These are phyloP conservation scores for Diaporthe amygdali DNA, from an alignment of 2,329 filamentous ascomycete species.

Conservation along the genomic window DNA sequence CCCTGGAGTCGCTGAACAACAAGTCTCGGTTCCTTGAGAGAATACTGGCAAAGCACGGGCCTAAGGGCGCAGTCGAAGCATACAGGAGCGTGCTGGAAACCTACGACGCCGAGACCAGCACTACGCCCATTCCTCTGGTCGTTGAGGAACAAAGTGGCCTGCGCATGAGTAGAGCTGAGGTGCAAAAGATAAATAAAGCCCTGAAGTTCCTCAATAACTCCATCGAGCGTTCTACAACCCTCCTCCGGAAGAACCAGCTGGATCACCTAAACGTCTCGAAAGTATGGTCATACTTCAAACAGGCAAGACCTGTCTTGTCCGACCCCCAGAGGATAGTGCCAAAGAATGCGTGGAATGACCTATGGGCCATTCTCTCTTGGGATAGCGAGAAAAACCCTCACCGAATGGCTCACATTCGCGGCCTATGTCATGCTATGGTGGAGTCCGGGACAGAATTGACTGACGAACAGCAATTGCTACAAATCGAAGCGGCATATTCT, in stretches of 20 bases:
- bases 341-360: conserved; percentile 62
- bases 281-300: conserved; percentile 56
- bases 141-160: background rate
- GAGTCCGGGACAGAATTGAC: conserved; percentile 60
- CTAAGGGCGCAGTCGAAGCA: conserved; percentile 21
- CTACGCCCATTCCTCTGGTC: conserved; percentile 5
- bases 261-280: conserved; percentile 34
- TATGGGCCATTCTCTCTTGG: conserved; percentile 69
- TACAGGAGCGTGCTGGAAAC: conserved; percentile 16
- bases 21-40: conserved; percentile 13
- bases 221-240: conserved; percentile 37
- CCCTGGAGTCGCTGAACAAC: conserved; percentile 7
- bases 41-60: conserved; percentile 21
- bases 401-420: conserved; percentile 65
- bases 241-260: conserved; percentile 40
- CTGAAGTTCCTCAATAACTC: conserved; percentile 32
- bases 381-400: conserved; percentile 56
- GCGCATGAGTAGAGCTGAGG: background rate
- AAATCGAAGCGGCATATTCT: conserved; percentile 71
- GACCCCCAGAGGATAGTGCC: conserved; percentile 61
- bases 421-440: conserved; percentile 70
- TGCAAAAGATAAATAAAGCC: conserved; percentile 29
- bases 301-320: conserved; percentile 49
- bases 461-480: conserved; percentile 65
- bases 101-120: background rate